These are phyloP conservation scores for Populus trichocarpa DNA, from an alignment of 441 rosid genomes.

Conservation along the genomic window DNA sequence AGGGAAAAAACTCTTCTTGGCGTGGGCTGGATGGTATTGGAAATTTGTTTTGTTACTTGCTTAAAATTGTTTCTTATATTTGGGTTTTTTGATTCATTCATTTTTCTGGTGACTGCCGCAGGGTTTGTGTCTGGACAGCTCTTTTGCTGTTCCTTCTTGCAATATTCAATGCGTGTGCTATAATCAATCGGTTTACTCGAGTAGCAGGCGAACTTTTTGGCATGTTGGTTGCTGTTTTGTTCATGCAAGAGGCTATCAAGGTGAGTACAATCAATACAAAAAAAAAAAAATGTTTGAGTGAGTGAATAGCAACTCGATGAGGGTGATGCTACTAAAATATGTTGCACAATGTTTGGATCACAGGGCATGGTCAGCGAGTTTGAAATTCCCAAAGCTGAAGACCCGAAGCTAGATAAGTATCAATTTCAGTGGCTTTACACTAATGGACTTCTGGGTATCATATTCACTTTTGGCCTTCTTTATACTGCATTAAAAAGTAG, in stretches of 20 bases:
- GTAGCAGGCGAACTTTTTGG: constrained; percentile 59
- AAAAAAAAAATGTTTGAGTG: neutral
- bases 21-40: constrained; percentile 60
- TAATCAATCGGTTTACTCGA: constrained; percentile 51
- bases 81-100: neutral
- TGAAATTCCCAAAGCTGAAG: constrained; percentile 31
- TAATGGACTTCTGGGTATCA: constrained; percentile 45
- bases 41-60: neutral
- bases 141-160: constrained; percentile 45
- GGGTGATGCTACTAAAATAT: neutral
- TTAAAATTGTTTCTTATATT: neutral
- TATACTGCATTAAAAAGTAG: constrained; percentile 42
- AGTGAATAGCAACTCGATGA: neutral
- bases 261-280: constrained; percentile 10
- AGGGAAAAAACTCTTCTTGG: constrained; percentile 44
- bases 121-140: constrained; percentile 68
- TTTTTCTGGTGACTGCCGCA: constrained; percentile 4
- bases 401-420: constrained; percentile 27
- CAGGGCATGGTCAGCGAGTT: constrained; percentile 50
- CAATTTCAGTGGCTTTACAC: constrained; percentile 48
- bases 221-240: constrained; percentile 51
- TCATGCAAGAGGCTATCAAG: constrained; percentile 55
- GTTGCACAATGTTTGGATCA: neutral
- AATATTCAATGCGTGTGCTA: constrained; percentile 38
- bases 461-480: constrained; percentile 42